Evolutionary conservation across 164 flowering plant species (phyloP), one percentile per base, ranked within the genome.

Genomic region (Houttuynia cordata): DNA sequence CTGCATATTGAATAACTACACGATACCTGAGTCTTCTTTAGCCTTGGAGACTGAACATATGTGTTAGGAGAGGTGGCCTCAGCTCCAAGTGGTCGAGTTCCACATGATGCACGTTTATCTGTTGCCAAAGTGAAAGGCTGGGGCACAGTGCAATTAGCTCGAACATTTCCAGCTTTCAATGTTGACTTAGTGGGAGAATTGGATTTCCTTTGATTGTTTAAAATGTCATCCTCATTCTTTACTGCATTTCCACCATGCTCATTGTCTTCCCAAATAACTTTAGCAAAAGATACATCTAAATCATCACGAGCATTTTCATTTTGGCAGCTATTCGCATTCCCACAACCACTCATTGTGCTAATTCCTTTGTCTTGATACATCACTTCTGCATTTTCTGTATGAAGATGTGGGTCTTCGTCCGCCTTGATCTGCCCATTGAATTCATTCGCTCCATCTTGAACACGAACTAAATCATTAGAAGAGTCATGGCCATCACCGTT

Each of bases 71-170:
- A 64, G 53, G 69, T 77, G 64, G 68, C 23, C 56, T 80, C 87
- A 64, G 71, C 39, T 42, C 59, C 79, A 56, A 52, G 34, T 58
- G 76, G 73, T 24, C 83, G 86, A 63, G 77, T 65, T 64, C 78
- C 85, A 62, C 49, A 64, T 24, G 83, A 78, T 67, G 97, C 83
- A 66, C 84, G 90, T 76, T 77, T 86, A 51, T 86, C 97, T 67
- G 96, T 91, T 52, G 90, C 96, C 65, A 85, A 60, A 59, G 91
- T 60, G 80, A 89, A 92, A 56, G 98, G 96, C 61, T 78, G 82
- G 0, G 97, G 84, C 59, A 83, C 78, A 58, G 90, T 81, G 68
- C 50, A 66, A 24, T 74, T 79, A 37, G 74, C 59, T 54, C 78
- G 73, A 51, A 53, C 69, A 73, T 68, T 82, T 64, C 70, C 41